These are phyloP conservation scores for Perkinsus chesapeaki DNA, from an alignment of 169 alveolate genomes.

Conservation along the genomic window DNA sequence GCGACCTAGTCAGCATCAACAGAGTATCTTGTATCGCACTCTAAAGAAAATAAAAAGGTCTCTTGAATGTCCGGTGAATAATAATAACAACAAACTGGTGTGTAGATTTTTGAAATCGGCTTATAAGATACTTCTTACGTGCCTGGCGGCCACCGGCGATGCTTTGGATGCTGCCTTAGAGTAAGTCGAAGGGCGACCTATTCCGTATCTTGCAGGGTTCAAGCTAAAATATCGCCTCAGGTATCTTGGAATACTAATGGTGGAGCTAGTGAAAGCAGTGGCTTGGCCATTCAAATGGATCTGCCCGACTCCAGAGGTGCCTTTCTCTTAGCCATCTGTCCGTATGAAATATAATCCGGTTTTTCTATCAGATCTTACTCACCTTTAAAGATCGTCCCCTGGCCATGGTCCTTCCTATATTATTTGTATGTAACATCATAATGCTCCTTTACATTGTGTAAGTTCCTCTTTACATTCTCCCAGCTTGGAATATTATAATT, in stretches of 20 bases:
- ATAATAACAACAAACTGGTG: neutral
- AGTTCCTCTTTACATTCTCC: too few species aligned
- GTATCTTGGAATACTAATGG: neutral
- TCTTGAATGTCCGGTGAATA: neutral
- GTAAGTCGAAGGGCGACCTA: neutral
- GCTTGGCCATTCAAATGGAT: neutral
- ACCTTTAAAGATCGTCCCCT: neutral
- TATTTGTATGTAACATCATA: neutral
- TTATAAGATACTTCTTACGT: neutral
- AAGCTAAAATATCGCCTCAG: neutral
- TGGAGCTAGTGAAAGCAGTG: neutral
- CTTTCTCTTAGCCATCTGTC: neutral
- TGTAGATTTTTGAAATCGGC: neutral
- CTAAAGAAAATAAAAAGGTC: neutral
- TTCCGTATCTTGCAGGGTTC: neutral
- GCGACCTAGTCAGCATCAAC: neutral
- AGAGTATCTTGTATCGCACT: neutral
- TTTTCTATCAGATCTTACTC: neutral
- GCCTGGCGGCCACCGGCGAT: neutral
- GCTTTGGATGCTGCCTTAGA: neutral
- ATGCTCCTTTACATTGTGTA: neutral
- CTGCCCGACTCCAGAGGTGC: neutral
- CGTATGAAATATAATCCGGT: neutral
- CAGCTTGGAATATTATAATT: too few species aligned
- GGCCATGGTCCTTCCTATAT: neutral